Percentiles rank a stretch among this genome's conserved stretches.
These are phyloP conservation scores for Suhomyces coccinellae DNA, from an alignment of 1,139 yeast genomes.

Conservation along the genomic window DNA sequence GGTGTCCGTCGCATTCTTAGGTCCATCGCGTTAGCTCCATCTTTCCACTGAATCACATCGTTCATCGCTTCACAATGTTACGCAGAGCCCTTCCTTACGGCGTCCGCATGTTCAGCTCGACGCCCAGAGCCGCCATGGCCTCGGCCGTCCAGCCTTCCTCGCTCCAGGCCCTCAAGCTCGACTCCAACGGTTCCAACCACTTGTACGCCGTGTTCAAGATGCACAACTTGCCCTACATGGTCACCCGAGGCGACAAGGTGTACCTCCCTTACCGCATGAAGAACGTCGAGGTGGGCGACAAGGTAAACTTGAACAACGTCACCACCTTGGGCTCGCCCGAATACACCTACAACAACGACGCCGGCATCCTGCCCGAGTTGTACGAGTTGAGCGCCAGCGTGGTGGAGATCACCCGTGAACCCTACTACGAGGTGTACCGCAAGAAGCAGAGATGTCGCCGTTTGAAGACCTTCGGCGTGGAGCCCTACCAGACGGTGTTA, in stretches of 20 bases:
- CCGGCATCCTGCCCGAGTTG: conserved; percentile 40
- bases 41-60: no score
- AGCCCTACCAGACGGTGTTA: conserved; percentile 79
- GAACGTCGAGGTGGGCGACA: conserved; percentile 79
- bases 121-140: no score
- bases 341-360: conserved; percentile 53
- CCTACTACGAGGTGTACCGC: conserved; percentile 57
- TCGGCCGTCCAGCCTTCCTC: neutral
- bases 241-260: conserved; percentile 86
- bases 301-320: conserved; percentile 68
- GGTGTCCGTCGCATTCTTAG: no score
- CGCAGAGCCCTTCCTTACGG: no score
- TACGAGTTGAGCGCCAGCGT: conserved; percentile 75
- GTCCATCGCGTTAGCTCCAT: no score
- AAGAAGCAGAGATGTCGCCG: conserved; percentile 84
- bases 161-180: conserved; percentile 60
- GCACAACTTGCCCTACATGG: conserved; percentile 83
- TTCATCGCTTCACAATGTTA: no score
- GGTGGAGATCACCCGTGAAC: conserved; percentile 83
- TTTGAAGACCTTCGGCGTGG: conserved; percentile 72
- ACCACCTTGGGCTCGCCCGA: conserved; percentile 84
- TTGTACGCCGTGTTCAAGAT: conserved; percentile 82
- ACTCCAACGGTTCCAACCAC: conserved; percentile 47
- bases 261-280: conserved; percentile 75
- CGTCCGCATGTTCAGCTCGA: no score